Percentiles rank a stretch among this genome's conserved stretches.
Conservation (phyloP, 2,329 filamentous ascomycete genomes). For the Acarospora socialis region DNA sequence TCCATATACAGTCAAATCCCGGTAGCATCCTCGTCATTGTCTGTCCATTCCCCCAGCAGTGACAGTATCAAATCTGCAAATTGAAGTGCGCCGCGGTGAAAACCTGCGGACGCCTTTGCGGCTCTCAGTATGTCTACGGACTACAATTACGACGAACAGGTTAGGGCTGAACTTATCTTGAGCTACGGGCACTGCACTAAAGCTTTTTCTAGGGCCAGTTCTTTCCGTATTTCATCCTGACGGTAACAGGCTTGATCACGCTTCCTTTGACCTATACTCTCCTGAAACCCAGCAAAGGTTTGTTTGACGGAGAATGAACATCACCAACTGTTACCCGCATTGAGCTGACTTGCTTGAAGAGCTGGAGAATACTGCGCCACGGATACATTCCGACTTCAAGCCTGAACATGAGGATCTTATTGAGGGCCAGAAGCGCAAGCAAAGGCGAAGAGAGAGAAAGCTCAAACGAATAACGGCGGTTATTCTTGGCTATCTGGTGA, state of each 20-base stretch:
- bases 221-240: slow-evolving; percentile 98
- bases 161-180: slow-evolving; percentile 21
- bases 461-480: slow-evolving; percentile 71
- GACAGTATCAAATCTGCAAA: too few relatives aligned
- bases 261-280: slow-evolving; percentile 81
- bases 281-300: slow-evolving; percentile 60
- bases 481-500: slow-evolving; percentile 63
- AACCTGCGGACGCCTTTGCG: too few relatives aligned
- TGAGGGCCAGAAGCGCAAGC: slow-evolving; percentile 64
- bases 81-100: too few relatives aligned
- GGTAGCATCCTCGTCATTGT: too few relatives aligned
- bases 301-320: slow-evolving; percentile 11
- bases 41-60: too few relatives aligned
- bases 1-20: too few relatives aligned
- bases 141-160: slow-evolving; percentile 96
- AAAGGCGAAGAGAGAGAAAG: slow-evolving; percentile 79
- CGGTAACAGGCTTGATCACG: slow-evolving; percentile 73
- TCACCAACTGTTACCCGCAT: slow-evolving; percentile 3
- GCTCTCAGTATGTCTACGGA: slow-evolving; percentile 64
- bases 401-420: slow-evolving; percentile 75
- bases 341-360: slow-evolving; percentile 27
- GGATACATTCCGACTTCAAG: slow-evolving; percentile 68
- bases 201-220: slow-evolving; percentile 58
- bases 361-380: slow-evolving; percentile 64
- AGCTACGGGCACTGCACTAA: not conserved